phyloP scores from a whole-genome alignment of 495 filamentous ascomycete species.

The Terfezia claveryi region DNA sequence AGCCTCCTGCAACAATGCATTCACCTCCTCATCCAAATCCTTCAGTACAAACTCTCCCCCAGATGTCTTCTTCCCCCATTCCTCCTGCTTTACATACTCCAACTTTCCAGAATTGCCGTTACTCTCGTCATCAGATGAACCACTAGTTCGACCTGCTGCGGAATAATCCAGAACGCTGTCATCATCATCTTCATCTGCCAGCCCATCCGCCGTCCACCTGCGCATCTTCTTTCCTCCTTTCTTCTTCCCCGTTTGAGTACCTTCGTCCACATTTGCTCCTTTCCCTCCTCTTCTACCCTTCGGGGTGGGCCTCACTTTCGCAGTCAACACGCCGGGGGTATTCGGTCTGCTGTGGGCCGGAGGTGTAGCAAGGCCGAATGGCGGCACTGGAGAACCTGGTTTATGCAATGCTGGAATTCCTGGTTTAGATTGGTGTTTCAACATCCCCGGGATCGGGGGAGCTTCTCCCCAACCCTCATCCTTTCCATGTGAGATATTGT shows the following conservation, averaged over 20 bases:
- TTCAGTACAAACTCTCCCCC: constrained; percentile 87
- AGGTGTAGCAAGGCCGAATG: constrained; percentile 24
- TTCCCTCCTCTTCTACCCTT: constrained; percentile 44
- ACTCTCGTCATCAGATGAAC: constrained; percentile 22
- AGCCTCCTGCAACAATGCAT: constrained; percentile 59
- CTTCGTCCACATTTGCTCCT: constrained; percentile 55
- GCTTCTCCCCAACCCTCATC: constrained; percentile 21
- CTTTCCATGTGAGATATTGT: constrained; percentile 22
- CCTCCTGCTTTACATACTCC: constrained; percentile 51
- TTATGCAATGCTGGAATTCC: constrained; percentile 4
- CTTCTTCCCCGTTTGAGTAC: constrained; percentile 31
- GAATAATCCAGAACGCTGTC: constrained; percentile 75
- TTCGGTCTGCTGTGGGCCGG: constrained; percentile 45
- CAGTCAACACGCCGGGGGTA: constrained; percentile 48
- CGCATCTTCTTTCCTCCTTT: constrained; percentile 62
- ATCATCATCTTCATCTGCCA: constrained; percentile 60
- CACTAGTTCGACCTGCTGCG: constrained; percentile 26
- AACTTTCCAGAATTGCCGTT: constrained; percentile 19
- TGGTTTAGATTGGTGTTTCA: constrained; percentile 18
- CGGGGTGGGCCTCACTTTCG: constrained; percentile 33
- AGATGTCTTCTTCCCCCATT: constrained; percentile 63
- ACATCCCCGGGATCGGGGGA: constrained; percentile 32
- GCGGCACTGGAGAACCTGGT: constrained; percentile 6
- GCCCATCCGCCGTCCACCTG: constrained; percentile 75
- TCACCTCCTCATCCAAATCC: constrained; percentile 82